These are phyloP conservation scores for Harrya chromipes DNA, from an alignment of 768 basidiomycete species.

Conservation along the genomic window DNA sequence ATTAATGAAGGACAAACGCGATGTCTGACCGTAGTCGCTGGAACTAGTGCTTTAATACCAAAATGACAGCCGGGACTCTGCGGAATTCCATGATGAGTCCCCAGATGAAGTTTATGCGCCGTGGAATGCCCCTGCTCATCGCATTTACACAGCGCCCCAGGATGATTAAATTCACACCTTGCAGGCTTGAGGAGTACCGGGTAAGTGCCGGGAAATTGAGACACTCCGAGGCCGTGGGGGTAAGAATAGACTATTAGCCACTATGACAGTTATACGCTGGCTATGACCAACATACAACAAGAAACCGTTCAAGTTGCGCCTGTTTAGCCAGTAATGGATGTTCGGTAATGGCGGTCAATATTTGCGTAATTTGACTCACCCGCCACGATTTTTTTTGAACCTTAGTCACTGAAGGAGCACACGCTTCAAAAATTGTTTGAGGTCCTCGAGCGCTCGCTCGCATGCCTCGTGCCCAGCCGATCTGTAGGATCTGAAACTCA, in stretches of 20 bases:
- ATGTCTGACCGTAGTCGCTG: not conserved
- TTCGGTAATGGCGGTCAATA: not conserved
- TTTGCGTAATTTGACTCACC: not conserved
- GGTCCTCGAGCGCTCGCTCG: constrained; percentile 63
- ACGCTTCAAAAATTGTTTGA: constrained; percentile 67
- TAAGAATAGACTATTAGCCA: not conserved
- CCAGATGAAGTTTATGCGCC: too few species aligned
- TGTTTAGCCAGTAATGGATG: not conserved
- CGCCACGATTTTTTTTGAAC: not conserved
- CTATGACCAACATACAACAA: not conserved
- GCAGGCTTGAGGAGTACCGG: too few species aligned
- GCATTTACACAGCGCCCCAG: too few species aligned
- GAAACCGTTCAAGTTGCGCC: not conserved
- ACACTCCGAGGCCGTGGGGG: too few species aligned
- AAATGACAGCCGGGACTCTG: too few species aligned
- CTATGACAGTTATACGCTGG: not conserved
- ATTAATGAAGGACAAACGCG: not conserved
- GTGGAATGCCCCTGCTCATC: too few species aligned
- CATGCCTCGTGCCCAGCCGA: constrained; percentile 66
- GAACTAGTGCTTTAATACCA: not conserved
- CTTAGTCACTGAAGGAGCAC: constrained; percentile 39
- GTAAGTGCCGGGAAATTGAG: too few species aligned
- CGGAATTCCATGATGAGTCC: too few species aligned
- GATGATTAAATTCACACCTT: not conserved
- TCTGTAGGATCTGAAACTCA: constrained; percentile 65